Conservation (phyloP, 2,329 filamentous ascomycete genomes). For the Scortechinia acanthostroma region DNA sequence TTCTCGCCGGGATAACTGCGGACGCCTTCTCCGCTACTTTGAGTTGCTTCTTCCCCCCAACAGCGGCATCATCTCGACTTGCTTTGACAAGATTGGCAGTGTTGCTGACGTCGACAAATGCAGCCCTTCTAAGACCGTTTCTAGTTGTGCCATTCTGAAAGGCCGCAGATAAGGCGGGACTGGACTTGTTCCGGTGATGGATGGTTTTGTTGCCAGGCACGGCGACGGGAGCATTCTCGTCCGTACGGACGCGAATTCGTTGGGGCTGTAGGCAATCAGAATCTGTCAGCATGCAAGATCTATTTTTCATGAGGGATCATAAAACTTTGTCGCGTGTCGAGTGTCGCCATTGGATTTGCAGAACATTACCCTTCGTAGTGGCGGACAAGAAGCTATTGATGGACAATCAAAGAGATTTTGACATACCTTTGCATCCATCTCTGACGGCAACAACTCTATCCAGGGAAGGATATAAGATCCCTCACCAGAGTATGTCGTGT, state of each 20-base stretch:
- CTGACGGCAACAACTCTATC: too few relatives aligned
- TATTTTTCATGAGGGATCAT: too few relatives aligned
- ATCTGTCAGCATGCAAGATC: too few relatives aligned
- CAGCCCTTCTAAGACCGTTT: background rate
- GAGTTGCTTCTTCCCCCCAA: background rate
- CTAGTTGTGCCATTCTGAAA: background rate
- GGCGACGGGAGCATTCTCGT: background rate
- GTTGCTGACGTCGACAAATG: conserved; percentile 1
- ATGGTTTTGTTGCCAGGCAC: background rate
- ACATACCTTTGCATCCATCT: too few relatives aligned
- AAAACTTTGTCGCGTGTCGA: too few relatives aligned
- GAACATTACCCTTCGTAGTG: too few relatives aligned
- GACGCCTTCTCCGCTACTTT: background rate
- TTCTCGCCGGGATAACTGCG: background rate
- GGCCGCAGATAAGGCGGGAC: background rate
- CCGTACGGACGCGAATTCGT: background rate
- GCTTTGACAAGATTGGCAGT: background rate
- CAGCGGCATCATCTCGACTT: background rate
- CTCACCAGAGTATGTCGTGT: too few relatives aligned
- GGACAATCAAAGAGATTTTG: too few relatives aligned
- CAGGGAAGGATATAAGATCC: too few relatives aligned
- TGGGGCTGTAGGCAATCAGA: conserved; percentile 1
- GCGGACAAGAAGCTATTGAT: too few relatives aligned
- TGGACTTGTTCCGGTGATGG: conserved; percentile 1
- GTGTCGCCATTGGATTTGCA: too few relatives aligned